Percentiles rank a stretch among this genome's conserved stretches.
Conservation (phyloP, 2,329 filamentous ascomycete genomes). For the Aureobasidium uvarum region DNA sequence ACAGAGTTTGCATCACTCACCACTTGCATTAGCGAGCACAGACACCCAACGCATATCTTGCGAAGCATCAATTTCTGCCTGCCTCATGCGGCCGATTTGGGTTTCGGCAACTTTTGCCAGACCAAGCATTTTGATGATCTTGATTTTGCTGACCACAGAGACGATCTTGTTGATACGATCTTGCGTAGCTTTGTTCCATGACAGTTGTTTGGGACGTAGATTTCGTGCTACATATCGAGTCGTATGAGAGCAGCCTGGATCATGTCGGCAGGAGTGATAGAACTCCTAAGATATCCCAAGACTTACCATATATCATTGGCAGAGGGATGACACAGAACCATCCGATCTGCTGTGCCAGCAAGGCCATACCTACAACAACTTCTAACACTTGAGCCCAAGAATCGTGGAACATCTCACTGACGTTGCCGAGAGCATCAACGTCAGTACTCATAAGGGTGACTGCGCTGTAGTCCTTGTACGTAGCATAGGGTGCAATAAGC, state of each 20-base stretch:
- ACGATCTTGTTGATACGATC: slow-evolving; percentile 20
- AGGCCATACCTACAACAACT: slow-evolving; percentile 18
- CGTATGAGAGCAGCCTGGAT: slow-evolving; percentile 24
- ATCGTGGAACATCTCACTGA: slow-evolving; percentile 27
- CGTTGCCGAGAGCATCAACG: slow-evolving; percentile 14
- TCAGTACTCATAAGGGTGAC: slow-evolving; percentile 23
- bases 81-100: neutral
- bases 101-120: neutral
- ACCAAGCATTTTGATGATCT: slow-evolving; percentile 28
- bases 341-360: slow-evolving; percentile 25
- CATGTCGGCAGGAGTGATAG: neutral
- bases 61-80: slow-evolving; percentile 13
- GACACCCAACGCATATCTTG: slow-evolving; percentile 24
- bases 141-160: slow-evolving; percentile 14
- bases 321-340: slow-evolving; percentile 26
- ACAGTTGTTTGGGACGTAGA: slow-evolving; percentile 21
- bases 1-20: neutral
- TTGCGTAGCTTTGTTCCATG: slow-evolving; percentile 27
- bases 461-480: slow-evolving; percentile 13
- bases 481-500: neutral
- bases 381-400: slow-evolving; percentile 26
- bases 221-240: slow-evolving; percentile 25
- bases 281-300: neutral
- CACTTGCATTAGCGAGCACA: slow-evolving; percentile 27
- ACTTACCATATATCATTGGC: slow-evolving; percentile 22